Percentiles rank a stretch among this genome's conserved stretches.
phyloP scores from a whole-genome alignment of 257 asterid genomes.

The Solanum corneliomulleri region DNA sequence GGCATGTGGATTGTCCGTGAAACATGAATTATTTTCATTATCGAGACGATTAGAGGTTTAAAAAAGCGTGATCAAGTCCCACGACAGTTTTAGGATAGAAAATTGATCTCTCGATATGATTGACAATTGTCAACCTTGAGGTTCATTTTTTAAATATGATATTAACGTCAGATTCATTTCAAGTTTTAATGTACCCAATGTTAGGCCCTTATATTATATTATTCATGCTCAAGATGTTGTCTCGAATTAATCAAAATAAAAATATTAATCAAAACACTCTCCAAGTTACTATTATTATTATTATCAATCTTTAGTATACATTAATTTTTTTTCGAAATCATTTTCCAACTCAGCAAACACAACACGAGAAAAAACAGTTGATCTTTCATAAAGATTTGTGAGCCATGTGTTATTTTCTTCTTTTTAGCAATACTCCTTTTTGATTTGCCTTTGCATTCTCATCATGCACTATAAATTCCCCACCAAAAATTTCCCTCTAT shows the following conservation, averaged over 20 bases:
- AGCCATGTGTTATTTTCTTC: neutral
- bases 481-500: neutral
- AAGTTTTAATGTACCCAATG: too few relatives aligned
- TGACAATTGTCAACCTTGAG: neutral
- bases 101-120: neutral
- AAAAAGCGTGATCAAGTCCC: neutral
- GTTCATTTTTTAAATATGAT: too few relatives aligned
- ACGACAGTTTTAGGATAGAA: neutral
- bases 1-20: too few relatives aligned
- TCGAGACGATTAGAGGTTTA: neutral
- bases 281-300: neutral
- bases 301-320: neutral
- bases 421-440: neutral
- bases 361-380: neutral
- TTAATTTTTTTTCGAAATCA: neutral
- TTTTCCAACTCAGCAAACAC: neutral
- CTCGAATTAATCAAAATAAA: too few relatives aligned
- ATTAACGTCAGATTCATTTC: neutral
- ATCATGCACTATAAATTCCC: constrained; percentile 20
- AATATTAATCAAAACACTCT: neutral
- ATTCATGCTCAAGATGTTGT: neutral
- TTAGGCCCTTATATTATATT: too few relatives aligned
- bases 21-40: too few relatives aligned
- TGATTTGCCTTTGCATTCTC: neutral
- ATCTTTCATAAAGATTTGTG: neutral